Base-by-base conservation (phyloP, 176 grass and related monocot genomes). In the Pontederia crassipes region DNA sequence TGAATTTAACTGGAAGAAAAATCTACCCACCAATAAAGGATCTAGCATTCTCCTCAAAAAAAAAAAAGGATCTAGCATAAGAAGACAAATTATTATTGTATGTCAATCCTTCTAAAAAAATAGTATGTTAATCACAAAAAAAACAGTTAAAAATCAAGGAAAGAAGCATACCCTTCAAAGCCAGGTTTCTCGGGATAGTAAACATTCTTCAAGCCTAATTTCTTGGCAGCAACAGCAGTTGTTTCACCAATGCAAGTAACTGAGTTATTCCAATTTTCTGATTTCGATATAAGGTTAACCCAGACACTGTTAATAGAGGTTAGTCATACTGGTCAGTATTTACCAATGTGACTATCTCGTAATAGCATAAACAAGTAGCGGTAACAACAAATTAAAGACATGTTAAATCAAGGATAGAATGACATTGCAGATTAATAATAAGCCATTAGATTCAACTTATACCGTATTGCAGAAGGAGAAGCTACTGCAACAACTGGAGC, bases 161-260 rank as follows among this genome's bases (percentile, higher is more conserved):
- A 28, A 67, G 76, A 16, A 11, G 57, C 76, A 46, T 89, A 92
- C 84, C 93, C 93, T 62, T 98, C 93, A 54, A 89, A 66, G 47
- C 88, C 82, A 35, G 93, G 93, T 67, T 77, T 75, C 47, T 74
- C 64, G 59, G 93, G 93, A 52, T 79, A 98, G 63, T 92, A 98
- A 63, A 98, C 53, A 59, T 82, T 78, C 52, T 79, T 66, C 61
- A 92, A 62, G 52, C 88, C 84, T 45, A 86, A 64, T 63, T 68
- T 79, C 75, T 86, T 89, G 2, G 93, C 88, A 60, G 74, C 81
- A 28, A 73, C 75, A 12, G 81, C 93, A 9, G 84, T 98, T 55
- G 88, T 98, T 67, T 98, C 94, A 53, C 94, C 94, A 11, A 98
- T 98, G 67, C 94, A 98, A 48, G 87, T 88, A 14, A 98, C 56